A percentile compares a stretch with the other conserved stretches of the same genome.
These are phyloP conservation scores for Hygrocybe punicea DNA, from an alignment of 768 basidiomycete genomes.

Conservation along the genomic window DNA sequence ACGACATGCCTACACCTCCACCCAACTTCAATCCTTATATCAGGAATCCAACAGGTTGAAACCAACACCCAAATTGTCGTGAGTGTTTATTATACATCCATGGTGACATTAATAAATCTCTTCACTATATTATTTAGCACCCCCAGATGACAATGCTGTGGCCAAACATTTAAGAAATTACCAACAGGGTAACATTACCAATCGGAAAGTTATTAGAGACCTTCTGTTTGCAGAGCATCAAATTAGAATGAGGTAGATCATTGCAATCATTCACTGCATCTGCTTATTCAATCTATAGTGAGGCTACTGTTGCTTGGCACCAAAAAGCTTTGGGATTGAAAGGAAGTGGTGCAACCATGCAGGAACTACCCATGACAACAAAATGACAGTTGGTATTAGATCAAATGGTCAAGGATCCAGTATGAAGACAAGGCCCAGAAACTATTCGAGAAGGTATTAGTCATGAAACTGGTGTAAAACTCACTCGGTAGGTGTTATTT, in stretches of 20 bases:
- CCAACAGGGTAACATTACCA: not conserved
- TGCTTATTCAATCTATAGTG: conserved; percentile 9
- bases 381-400: conserved; percentile 34
- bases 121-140: not conserved
- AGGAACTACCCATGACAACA: conserved; percentile 21
- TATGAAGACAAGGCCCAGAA: conserved; percentile 24
- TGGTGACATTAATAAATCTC: not conserved
- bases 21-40: too few species aligned
- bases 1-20: too few species aligned
- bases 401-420: conserved; percentile 34
- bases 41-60: too few species aligned
- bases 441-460: conserved; percentile 27
- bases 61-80: not conserved
- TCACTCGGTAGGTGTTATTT: too few species aligned
- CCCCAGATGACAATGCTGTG: not conserved
- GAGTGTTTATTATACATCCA: not conserved
- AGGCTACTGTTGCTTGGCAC: not conserved
- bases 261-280: not conserved
- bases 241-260: conserved; percentile 14
- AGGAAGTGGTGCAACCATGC: conserved; percentile 20
- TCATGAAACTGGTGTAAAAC: not conserved
- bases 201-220: conserved; percentile 23
- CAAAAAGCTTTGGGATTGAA: not conserved
- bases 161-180: not conserved
- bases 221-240: conserved; percentile 26